Evolutionary conservation across 2,329 filamentous ascomycete species (phyloP), one percentile per base, ranked within the genome.

Genomic region (Penicillium sp.): DNA sequence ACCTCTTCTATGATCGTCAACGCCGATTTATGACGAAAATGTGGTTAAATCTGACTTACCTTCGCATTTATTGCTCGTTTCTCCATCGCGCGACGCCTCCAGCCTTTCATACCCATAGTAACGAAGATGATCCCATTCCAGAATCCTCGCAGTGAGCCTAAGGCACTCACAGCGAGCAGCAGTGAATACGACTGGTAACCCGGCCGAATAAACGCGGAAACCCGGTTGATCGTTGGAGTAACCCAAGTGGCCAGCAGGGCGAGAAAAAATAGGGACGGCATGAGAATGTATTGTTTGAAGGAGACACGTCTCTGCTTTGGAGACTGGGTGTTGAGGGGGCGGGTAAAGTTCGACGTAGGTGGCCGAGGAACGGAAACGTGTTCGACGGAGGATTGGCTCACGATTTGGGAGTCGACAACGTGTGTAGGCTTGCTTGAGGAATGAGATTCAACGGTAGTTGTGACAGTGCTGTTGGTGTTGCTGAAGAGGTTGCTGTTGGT

Each of bases 61-160:
- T 45, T 45, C 20, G 18, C 43, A 11, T 38, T 30, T 14, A 35
- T 27, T 11, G 30, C 9, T 24, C 31, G 42, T 30, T 27, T 50
- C 10, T 46, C 39, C 16, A 24, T 33, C 11, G 38, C 43, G 14
- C 47, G 41, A 25, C 57, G 51, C 45, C 53, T 65, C 55, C 56
- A 60, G 3, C 60, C 58, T 46, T 69, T 74, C 48, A 76, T 74
- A 0, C 69, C 69, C 22, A 74, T 63, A 1, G 66, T 63, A 5
- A 73, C 52, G 47, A 72, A 73, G 1, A 74, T 68, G 13, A 74
- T 55, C 0, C 69, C 68, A 48, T 73, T 72, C 70, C 69, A 73
- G 46, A 73, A 72, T 8, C 69, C 70, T 2, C 70, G 60, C 28
- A 74, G 54, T 0, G 69, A 72, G 1, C 70, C 70, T 9, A 69